These are phyloP conservation scores for Candida smagusa DNA, from an alignment of 1,139 yeast species.

Conservation along the genomic window DNA sequence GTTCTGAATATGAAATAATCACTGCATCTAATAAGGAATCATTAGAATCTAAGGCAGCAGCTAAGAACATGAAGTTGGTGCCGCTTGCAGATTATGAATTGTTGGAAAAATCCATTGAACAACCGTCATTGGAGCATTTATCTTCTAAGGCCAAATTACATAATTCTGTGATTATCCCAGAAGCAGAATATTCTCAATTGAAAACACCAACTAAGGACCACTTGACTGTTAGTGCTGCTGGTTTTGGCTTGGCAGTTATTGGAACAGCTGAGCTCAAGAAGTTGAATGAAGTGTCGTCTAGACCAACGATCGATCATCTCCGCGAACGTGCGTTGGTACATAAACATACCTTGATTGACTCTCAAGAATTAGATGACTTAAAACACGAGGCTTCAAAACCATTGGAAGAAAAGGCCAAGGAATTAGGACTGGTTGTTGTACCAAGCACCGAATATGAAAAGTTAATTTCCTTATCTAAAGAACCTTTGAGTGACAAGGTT, in stretches of 20 bases:
- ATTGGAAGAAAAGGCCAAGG: conserved; percentile 14
- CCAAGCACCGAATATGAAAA: conserved; percentile 12
- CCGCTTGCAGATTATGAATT: conserved; percentile 4
- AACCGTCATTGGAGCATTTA: conserved; percentile 14
- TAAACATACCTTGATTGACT: conserved; percentile 14
- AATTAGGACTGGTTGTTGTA: conserved; percentile 13
- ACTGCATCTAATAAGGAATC: conserved; percentile 2
- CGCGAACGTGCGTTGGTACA: conserved; percentile 9
- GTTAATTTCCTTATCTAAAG: conserved; percentile 9
- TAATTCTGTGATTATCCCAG: conserved; percentile 14
- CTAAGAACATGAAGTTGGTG: conserved; percentile 12
- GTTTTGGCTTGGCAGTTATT: conserved; percentile 13
- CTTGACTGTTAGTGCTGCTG: conserved; percentile 8
- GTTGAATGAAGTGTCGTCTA: conserved; percentile 9
- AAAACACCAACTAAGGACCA: conserved; percentile 12
- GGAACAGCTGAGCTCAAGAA: conserved; percentile 13
- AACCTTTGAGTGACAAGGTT: conserved; percentile 22
- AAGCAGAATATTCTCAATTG: conserved; percentile 10
- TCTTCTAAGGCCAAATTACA: conserved; percentile 13
- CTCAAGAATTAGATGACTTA: conserved; percentile 11
- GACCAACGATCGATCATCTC: conserved; percentile 10
- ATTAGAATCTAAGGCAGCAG: conserved; percentile 4
- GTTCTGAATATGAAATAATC: conserved; percentile 8
- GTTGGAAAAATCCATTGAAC: background rate
- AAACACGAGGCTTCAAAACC: conserved; percentile 11